Percentiles rank a stretch among this genome's conserved stretches.
Conservation (phyloP, 2,329 filamentous ascomycete species). For the Botrytis fabae region DNA sequence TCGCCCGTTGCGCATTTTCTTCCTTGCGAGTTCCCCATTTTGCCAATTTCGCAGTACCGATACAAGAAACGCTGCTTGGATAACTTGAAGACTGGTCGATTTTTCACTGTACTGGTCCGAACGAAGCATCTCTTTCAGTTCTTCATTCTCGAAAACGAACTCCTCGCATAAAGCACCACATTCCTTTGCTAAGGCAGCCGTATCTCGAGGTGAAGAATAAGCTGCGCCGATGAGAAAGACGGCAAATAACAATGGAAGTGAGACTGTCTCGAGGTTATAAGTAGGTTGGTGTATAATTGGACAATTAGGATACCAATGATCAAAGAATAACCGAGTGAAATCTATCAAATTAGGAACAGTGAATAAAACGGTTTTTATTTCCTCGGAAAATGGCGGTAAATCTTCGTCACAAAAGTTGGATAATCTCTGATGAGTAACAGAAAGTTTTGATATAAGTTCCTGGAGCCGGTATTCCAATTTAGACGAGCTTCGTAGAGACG, state of each 20-base stretch:
- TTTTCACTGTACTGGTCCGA: not conserved
- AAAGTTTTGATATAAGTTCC: not conserved
- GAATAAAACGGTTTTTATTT: conserved; percentile 27
- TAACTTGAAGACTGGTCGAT: not conserved
- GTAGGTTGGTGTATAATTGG: conserved; percentile 23
- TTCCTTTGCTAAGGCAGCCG: conserved; percentile 13
- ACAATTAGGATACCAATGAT: conserved; percentile 23
- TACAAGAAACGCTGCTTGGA: conserved; percentile 21
- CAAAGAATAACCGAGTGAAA: conserved; percentile 40
- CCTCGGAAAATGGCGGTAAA: not conserved
- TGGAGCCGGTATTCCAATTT: conserved; percentile 9
- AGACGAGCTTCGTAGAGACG: not conserved
- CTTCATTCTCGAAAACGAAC: conserved; percentile 15
- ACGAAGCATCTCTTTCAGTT: conserved; percentile 8
- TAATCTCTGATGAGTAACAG: not conserved
- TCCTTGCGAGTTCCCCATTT: not conserved
- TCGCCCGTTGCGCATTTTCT: conserved; percentile 10
- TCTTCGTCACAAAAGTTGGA: not conserved
- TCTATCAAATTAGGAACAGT: conserved; percentile 44
- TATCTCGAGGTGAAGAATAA: conserved; percentile 23
- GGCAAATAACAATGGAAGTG: conserved; percentile 22
- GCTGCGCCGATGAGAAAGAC: conserved; percentile 24
- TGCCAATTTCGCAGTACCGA: conserved; percentile 16
- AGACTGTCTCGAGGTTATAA: conserved; percentile 22
- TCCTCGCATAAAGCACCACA: conserved; percentile 22